These are phyloP conservation scores for Tolypocladium album DNA, from an alignment of 2,329 filamentous ascomycete species.

Conservation along the genomic window DNA sequence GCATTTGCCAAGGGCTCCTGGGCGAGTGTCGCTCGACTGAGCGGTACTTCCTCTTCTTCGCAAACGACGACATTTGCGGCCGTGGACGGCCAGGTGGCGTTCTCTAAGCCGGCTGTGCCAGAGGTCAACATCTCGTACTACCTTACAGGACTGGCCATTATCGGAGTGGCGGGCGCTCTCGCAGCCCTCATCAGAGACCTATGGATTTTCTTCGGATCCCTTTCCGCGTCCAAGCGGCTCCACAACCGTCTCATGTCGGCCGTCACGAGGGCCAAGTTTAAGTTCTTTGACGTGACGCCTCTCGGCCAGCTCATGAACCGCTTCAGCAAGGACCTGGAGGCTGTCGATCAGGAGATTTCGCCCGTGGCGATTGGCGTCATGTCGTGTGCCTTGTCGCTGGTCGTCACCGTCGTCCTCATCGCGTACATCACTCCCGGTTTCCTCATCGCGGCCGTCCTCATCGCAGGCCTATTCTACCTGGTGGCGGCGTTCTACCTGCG, in stretches of 20 bases:
- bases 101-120: constrained; percentile 17
- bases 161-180: constrained; percentile 68
- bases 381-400: constrained; percentile 52
- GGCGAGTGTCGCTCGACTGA: constrained; percentile 26
- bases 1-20: constrained; percentile 18
- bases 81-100: constrained; percentile 5
- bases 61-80: background rate
- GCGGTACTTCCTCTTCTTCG: constrained; percentile 13
- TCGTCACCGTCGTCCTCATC: constrained; percentile 83
- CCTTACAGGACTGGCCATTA: constrained; percentile 67
- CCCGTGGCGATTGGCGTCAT: constrained; percentile 74
- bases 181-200: constrained; percentile 74
- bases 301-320: constrained; percentile 96
- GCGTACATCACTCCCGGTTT: constrained; percentile 84
- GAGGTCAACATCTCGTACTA: constrained; percentile 78
- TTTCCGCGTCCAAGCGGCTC: constrained; percentile 76
- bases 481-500: constrained; percentile 83
- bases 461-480: constrained; percentile 69
- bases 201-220: constrained; percentile 85
- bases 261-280: constrained; percentile 84
- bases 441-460: constrained; percentile 76
- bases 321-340: constrained; percentile 95
- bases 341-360: constrained; percentile 90
- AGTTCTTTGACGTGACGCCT: constrained; percentile 94
- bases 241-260: constrained; percentile 69